phyloP scores from a whole-genome alignment of 495 filamentous ascomycete species.

The Pyrenopolyporus hunteri region DNA sequence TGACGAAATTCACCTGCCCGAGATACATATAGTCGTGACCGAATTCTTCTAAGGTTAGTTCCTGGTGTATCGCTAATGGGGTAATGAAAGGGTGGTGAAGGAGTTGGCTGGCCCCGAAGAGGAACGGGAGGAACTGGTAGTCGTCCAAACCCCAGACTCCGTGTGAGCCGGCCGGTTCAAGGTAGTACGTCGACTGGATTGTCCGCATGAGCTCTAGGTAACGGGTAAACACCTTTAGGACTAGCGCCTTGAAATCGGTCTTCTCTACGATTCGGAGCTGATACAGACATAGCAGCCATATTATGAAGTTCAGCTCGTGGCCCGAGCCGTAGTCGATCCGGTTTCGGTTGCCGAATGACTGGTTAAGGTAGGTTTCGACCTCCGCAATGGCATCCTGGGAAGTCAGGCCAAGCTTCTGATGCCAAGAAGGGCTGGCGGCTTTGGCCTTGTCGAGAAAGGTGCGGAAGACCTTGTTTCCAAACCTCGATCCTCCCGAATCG shows the following conservation, averaged over 20 bases:
- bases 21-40: conserved; percentile 84
- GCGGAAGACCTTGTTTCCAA: conserved; percentile 92
- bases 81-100: conserved; percentile 86
- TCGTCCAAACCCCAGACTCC: conserved; percentile 98
- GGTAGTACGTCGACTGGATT: conserved; percentile 88
- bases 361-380: conserved; percentile 76
- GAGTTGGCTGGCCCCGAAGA: conserved; percentile 91
- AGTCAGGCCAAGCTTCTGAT: conserved; percentile 60
- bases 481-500: conserved; percentile 85
- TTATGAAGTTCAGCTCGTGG: conserved; percentile 94
- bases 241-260: conserved; percentile 71
- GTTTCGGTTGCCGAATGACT: conserved; percentile 82
- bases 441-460: conserved; percentile 75
- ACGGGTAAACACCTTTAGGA: conserved; percentile 76
- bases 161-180: conserved; percentile 93
- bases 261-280: conserved; percentile 70
- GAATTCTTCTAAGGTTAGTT: conserved; percentile 83
- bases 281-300: conserved; percentile 90
- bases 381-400: conserved; percentile 67
- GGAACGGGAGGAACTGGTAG: conserved; percentile 96
- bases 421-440: conserved; percentile 62
- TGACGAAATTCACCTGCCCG: conserved; percentile 90
- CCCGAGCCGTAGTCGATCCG: conserved; percentile 98
- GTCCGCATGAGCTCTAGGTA: conserved; percentile 82
- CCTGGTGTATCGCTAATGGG: conserved; percentile 84